phyloP scores from a whole-genome alignment of 2,329 filamentous ascomycete species.

The Fusarium buxicola region DNA sequence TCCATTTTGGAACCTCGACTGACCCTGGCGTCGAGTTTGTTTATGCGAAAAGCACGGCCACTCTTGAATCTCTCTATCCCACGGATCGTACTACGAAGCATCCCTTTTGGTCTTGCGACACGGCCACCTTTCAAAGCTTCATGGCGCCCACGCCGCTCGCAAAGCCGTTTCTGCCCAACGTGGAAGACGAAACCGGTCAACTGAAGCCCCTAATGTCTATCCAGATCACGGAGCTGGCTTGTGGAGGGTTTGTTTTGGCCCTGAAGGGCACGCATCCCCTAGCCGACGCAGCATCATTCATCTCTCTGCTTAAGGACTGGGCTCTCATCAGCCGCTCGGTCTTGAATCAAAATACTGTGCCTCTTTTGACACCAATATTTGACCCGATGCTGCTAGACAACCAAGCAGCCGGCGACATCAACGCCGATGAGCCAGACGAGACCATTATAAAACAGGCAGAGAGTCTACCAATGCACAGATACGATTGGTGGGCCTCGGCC shows the following conservation, averaged over 20 bases:
- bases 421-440: constrained; percentile 16
- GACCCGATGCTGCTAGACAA: constrained; percentile 31
- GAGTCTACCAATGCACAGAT: constrained; percentile 39
- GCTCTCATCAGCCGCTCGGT: constrained; percentile 14
- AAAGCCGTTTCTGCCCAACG: neutral
- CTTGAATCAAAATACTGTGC: fast-evolving
- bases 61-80: too few relatives aligned
- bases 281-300: constrained; percentile 38
- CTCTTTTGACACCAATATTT: neutral
- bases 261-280: constrained; percentile 40
- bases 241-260: constrained; percentile 37
- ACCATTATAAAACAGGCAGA: constrained; percentile 9
- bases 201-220: constrained; percentile 31
- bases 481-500: constrained; percentile 41
- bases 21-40: constrained; percentile 42
- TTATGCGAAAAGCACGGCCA: neutral
- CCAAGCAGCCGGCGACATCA: constrained; percentile 33
- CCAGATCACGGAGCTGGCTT: constrained; percentile 38
- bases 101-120: constrained; percentile 18
- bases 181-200: neutral
- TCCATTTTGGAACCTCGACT: constrained; percentile 17
- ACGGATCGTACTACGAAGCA: too few relatives aligned
- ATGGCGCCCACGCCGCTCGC: constrained; percentile 5
- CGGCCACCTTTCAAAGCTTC: constrained; percentile 15
- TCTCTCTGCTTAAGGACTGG: constrained; percentile 41